A percentile compares a stretch with the other conserved stretches of the same genome.
These are phyloP conservation scores for Penicillium cosmopolitanum DNA, from an alignment of 495 filamentous ascomycete species.

Conservation along the genomic window DNA sequence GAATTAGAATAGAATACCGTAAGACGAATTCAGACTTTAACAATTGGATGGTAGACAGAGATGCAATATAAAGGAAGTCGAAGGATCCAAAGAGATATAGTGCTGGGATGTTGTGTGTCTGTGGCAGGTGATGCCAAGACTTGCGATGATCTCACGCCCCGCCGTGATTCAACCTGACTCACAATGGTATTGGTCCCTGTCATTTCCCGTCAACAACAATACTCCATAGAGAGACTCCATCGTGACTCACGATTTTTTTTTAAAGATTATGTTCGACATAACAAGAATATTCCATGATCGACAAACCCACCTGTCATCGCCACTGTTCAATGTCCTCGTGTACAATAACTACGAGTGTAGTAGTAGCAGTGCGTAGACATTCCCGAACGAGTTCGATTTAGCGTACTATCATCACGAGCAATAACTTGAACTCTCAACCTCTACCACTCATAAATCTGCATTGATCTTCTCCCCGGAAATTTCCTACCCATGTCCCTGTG, in stretches of 20 bases:
- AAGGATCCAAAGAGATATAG: slow-evolving; percentile 6
- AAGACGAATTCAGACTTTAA: not conserved
- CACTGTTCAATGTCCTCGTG: too few species aligned
- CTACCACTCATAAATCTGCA: not conserved
- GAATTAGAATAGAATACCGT: slow-evolving; percentile 6
- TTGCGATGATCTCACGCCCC: slow-evolving; percentile 10
- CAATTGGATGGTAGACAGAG: not conserved
- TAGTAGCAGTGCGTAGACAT: too few species aligned
- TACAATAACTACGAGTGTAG: too few species aligned
- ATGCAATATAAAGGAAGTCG: not conserved
- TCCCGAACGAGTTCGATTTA: too few species aligned
- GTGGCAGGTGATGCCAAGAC: slow-evolving; percentile 17
- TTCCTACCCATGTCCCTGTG: not conserved
- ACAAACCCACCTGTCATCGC: not conserved
- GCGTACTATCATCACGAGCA: not conserved
- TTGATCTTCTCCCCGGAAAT: not conserved
- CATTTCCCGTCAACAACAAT: not conserved
- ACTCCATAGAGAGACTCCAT: not conserved
- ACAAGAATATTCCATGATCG: not conserved
- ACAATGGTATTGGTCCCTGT: not conserved
- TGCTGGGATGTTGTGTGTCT: not conserved
- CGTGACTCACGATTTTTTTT: too few species aligned
- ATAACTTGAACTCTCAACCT: not conserved
- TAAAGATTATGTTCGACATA: not conserved
- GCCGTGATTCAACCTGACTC: slow-evolving; percentile 29